A percentile compares a stretch with the other conserved stretches of the same genome.
Conservation (phyloP, 1,139 yeast genomes). For the Pichia sp. region DNA sequence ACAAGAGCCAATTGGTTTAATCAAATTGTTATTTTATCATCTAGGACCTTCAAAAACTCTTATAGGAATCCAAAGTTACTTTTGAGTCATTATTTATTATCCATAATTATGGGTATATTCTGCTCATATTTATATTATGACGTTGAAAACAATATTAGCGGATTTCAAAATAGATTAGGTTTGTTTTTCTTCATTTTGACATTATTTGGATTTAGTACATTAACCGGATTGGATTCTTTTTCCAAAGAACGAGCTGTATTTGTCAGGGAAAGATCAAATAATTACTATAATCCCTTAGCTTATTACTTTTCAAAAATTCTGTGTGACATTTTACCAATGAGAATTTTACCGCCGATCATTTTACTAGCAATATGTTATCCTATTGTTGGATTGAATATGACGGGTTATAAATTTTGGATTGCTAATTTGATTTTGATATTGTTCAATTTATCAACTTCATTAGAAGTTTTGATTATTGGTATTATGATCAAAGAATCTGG, state of each 20-base stretch:
- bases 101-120: slow-evolving; percentile 68
- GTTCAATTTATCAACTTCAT: slow-evolving; percentile 80
- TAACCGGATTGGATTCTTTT: slow-evolving; percentile 86
- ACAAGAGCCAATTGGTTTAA: slow-evolving; percentile 48
- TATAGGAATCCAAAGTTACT: slow-evolving; percentile 86
- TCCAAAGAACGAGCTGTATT: slow-evolving; percentile 83
- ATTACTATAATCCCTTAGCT: slow-evolving; percentile 80
- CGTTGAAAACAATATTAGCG: slow-evolving; percentile 81
- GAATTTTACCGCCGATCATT: slow-evolving; percentile 84
- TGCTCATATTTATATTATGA: slow-evolving; percentile 83
- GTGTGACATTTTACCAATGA: slow-evolving; percentile 82
- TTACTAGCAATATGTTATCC: slow-evolving; percentile 87
- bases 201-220: slow-evolving; percentile 85
- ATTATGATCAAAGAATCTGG: slow-evolving; percentile 85
- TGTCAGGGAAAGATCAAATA: slow-evolving; percentile 87
- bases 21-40: slow-evolving; percentile 64
- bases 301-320: slow-evolving; percentile 79
- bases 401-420: slow-evolving; percentile 67
- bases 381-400: slow-evolving; percentile 77
- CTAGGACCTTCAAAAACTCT: slow-evolving; percentile 84
- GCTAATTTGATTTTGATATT: slow-evolving; percentile 62
- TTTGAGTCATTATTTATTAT: slow-evolving; percentile 72
- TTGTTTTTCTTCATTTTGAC: slow-evolving; percentile 84
- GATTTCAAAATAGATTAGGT: slow-evolving; percentile 92
- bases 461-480: slow-evolving; percentile 81